Base-by-base conservation (phyloP, 805 yeast genomes). In the Zygotorulaspora chibaensis region DNA sequence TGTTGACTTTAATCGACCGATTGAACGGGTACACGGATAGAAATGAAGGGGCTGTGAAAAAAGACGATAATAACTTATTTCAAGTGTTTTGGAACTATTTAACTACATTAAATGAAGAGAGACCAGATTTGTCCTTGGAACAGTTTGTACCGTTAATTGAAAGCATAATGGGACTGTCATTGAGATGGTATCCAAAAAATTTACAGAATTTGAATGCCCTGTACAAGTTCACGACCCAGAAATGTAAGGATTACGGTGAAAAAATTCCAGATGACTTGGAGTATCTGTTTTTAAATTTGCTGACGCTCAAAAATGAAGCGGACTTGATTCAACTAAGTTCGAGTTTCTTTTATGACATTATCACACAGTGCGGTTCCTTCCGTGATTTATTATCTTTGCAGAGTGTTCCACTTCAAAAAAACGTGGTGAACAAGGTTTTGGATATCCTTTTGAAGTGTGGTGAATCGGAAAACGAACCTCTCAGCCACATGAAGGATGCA, bases 1-100 rank as follows among this genome's bases (percentile, higher is more conserved):
- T 90, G 26, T 67, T 80, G 12, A 77, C 90, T 0, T 71, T 93
- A 59, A 80, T 91, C 43, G 83, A 84, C 36, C 75, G 97, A 49
- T 73, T 87, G 40, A 55, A 58, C 35, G 55, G 55, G 5, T 46
- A 47, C 38, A 36, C 43, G 40, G 46, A 55, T 41, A 47, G 55
- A 42, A 36, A 36, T n/a, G 41, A 45, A 37, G 55, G 50, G 6
- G 37, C 49, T n/a, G 46, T 46, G 15, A 43, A 42, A 20, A 23
- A 34, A 10, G 47, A 40, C 16, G 47, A 45, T 13, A 43, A 43
- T 17, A 61, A 71, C 42, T 62, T 87, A 29, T 87, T 89, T 58
- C 73, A 73, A 30, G 73, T 73, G 13, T 84, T 89, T 61, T 82
- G 89, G 81, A 64, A 67, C 10, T 87, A 85, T 61, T 74, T 86